Evolutionary conservation across 2,329 filamentous ascomycete species (phyloP).

Genomic region (Claviceps quebecensis): DNA sequence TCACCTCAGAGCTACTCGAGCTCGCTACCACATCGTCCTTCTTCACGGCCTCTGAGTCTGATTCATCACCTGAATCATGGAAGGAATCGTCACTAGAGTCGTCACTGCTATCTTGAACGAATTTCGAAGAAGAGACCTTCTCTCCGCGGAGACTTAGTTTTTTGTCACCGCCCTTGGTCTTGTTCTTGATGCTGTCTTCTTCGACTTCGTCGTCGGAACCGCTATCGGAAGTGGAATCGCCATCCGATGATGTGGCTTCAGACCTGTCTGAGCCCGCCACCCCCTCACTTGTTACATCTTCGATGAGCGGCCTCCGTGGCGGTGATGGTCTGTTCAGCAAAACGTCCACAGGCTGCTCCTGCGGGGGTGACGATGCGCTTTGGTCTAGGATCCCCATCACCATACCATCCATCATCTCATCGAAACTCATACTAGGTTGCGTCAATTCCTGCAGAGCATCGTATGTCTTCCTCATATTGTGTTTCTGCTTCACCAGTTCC

Average conservation of each 20-base stretch:
- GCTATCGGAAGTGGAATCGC: neutral
- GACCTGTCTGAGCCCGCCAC: constrained; percentile 5
- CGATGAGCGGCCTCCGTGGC: constrained; percentile 15
- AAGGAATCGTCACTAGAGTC: constrained; percentile 8
- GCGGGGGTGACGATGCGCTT: constrained; percentile 1
- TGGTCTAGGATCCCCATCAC: constrained; percentile 9
- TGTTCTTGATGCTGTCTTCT: neutral
- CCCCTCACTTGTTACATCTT: constrained; percentile 8
- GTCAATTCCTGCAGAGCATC: constrained; percentile 18
- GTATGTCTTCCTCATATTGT: constrained; percentile 25
- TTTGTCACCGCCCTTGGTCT: neutral
- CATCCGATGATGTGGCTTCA: constrained; percentile 5
- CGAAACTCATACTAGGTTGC: constrained; percentile 18
- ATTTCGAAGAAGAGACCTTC: neutral
- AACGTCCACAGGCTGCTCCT: neutral
- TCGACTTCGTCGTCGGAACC: neutral
- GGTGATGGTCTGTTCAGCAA: neutral
- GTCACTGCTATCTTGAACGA: constrained; percentile 3
- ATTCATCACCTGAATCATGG: no score
- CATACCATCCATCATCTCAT: constrained; percentile 19
- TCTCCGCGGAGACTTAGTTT: neutral
- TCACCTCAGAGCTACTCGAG: constrained; percentile 7
- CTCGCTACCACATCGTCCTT: neutral
- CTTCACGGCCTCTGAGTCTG: no score
- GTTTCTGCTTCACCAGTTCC: constrained; percentile 19